Evolutionary conservation across 2,329 filamentous ascomycete species (phyloP), one percentile per base, ranked within the genome.

Genomic region (Rutstroemia sp.): DNA sequence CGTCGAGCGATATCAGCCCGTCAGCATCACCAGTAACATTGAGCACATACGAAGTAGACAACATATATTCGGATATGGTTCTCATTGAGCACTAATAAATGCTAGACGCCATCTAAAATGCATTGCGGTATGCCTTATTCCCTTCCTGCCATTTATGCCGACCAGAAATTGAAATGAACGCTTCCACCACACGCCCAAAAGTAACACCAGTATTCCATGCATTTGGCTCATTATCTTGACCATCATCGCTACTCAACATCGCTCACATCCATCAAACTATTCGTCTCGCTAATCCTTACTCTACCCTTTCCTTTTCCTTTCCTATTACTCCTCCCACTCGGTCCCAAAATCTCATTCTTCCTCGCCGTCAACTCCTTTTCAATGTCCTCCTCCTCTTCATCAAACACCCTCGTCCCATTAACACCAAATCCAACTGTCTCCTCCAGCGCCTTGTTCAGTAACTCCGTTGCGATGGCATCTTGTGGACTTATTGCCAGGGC

Each of bases 401-500:
- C 63, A 16, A 52, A 62, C 17, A 58, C 63, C 51, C 59, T 57
- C 1, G 57, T 48, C 9, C 61, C 60, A 21, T 73, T 61, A 16
- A 54, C 52, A 9, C 55, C 55, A 48, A 41, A 38, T 16, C 73
- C 64, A 3, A 79, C 77, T 41, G 83, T 80, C 69, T 87, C 82
- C 27, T 82, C 80, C 1, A 90, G 73, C 3, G 88, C 87, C 68
- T 86, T 86, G 65, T 82, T 84, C 34, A 94, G 74, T 50, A 94
- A 73, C 68, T 94, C 89, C 0, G 87, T 91, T 2, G 89, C 88
- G 61, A 92, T 86, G 5, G 87, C 83, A 66, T 94, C 89, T 71
- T 94, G 89, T 0, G 89, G 87, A 37, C 82, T 80, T 21, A 92
- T 83, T 0, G 88, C 87, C 16, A 94, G 77, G 1, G 89, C 89